Conservation (phyloP, 345 rosid genomes). For the Gossypium longicalyx region DNA sequence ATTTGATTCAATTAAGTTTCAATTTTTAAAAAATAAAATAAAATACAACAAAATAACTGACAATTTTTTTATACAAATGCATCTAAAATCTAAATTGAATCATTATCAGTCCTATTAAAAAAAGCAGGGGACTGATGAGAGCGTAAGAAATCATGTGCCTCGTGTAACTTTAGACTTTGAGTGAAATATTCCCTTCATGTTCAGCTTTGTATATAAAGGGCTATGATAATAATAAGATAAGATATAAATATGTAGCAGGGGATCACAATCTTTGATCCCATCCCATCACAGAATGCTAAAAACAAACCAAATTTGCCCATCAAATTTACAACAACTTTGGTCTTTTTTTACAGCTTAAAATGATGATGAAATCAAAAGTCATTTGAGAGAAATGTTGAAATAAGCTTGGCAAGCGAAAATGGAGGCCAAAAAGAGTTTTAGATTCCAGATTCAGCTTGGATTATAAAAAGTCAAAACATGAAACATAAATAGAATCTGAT, state of each 20-base stretch:
- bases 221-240: neutral
- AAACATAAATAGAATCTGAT: neutral
- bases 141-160: neutral
- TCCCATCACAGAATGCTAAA: neutral
- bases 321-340: neutral
- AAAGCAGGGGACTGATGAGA: neutral
- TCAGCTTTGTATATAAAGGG: neutral
- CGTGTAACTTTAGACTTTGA: neutral
- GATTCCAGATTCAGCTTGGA: no score
- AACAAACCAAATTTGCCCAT: neutral
- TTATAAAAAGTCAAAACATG: no score
- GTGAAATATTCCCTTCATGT: neutral
- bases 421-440: neutral
- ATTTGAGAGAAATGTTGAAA: neutral
- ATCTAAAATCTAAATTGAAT: no score
- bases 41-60: no score
- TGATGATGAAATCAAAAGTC: neutral
- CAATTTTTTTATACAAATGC: no score
- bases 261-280: neutral
- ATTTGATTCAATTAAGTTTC: no score
- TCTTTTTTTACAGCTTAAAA: neutral
- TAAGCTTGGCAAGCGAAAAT: neutral
- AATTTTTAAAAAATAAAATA: no score
- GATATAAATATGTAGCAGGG: neutral
- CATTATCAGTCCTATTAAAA: no score